Evolutionary conservation across 2,329 filamentous ascomycete species (phyloP).

Genomic region (Cytospora leucostoma): DNA sequence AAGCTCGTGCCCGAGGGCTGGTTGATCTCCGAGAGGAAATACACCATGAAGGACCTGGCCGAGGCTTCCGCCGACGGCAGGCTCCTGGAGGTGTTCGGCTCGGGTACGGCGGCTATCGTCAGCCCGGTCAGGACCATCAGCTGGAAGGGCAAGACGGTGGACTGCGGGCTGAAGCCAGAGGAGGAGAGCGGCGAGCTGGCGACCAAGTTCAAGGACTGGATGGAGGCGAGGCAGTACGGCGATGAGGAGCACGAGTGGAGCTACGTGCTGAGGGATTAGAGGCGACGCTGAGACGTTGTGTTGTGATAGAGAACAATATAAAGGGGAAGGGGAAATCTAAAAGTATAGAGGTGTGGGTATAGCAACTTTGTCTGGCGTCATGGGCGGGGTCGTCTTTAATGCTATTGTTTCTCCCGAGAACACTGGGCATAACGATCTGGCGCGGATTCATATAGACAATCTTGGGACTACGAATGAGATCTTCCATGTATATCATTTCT

Average conservation of each 20-base stretch:
- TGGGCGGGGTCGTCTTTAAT: neutral
- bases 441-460: slow-evolving; percentile 14
- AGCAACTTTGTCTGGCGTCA: neutral
- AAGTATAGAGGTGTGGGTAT: neutral
- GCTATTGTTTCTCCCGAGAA: neutral
- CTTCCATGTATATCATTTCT: slow-evolving; percentile 19
- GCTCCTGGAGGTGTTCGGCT: slow-evolving; percentile 88
- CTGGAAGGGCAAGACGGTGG: slow-evolving; percentile 79
- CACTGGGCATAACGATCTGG: neutral
- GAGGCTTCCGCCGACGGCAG: slow-evolving; percentile 82
- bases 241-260: slow-evolving; percentile 94
- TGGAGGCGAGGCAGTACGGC: slow-evolving; percentile 92
- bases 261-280: slow-evolving; percentile 48
- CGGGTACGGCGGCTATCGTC: slow-evolving; percentile 92
- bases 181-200: slow-evolving; percentile 90
- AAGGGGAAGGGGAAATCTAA: neutral
- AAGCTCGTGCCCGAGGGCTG: slow-evolving; percentile 82
- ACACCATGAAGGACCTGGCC: slow-evolving; percentile 83
- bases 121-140: slow-evolving; percentile 86
- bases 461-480: slow-evolving; percentile 22
- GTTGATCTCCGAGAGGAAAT: slow-evolving; percentile 85
- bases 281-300: neutral
- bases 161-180: slow-evolving; percentile 77
- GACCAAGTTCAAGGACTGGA: slow-evolving; percentile 90
- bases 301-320: neutral